Evolutionary conservation across 2,329 filamentous ascomycete genomes (phyloP).

Genomic region (Xylaria sp.): DNA sequence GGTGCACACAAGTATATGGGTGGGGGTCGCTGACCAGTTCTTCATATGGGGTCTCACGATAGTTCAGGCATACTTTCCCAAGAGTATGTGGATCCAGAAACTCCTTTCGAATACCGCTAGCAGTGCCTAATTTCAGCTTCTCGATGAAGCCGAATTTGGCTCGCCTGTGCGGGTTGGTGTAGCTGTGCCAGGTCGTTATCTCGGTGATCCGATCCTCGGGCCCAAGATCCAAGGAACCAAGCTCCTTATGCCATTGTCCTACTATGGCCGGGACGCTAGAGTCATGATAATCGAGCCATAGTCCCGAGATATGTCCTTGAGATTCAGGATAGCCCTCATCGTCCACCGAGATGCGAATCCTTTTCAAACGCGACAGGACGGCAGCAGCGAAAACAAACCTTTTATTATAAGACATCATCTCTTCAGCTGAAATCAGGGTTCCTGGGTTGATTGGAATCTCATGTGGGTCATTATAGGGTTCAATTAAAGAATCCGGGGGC

Average conservation of each 20-base stretch:
- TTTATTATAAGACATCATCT: constrained; percentile 13
- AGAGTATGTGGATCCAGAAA: constrained; percentile 7
- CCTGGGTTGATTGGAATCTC: constrained; percentile 9
- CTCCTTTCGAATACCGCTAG: constrained; percentile 14
- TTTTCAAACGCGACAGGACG: constrained; percentile 14
- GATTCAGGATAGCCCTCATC: background rate
- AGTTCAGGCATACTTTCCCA: constrained; percentile 19
- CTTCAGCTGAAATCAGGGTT: constrained; percentile 11
- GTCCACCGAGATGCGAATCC: constrained; percentile 22
- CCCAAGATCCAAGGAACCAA: constrained; percentile 13
- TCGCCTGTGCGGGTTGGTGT: constrained; percentile 15
- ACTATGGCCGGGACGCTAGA: constrained; percentile 17
- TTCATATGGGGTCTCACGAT: constrained; percentile 26
- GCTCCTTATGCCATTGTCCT: constrained; percentile 26
- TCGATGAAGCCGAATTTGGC: constrained; percentile 21
- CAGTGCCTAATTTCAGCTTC: constrained; percentile 16
- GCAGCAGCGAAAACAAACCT: constrained; percentile 22
- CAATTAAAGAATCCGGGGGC: background rate
- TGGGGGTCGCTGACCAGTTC: constrained; percentile 15
- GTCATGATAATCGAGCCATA: constrained; percentile 26
- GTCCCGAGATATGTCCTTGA: constrained; percentile 18
- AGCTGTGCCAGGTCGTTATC: constrained; percentile 24
- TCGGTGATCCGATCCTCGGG: constrained; percentile 20
- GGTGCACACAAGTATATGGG: background rate
- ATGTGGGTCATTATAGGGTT: background rate